Evolutionary conservation across 805 yeast species (phyloP).

Genomic region (Ogataea paraovalis): DNA sequence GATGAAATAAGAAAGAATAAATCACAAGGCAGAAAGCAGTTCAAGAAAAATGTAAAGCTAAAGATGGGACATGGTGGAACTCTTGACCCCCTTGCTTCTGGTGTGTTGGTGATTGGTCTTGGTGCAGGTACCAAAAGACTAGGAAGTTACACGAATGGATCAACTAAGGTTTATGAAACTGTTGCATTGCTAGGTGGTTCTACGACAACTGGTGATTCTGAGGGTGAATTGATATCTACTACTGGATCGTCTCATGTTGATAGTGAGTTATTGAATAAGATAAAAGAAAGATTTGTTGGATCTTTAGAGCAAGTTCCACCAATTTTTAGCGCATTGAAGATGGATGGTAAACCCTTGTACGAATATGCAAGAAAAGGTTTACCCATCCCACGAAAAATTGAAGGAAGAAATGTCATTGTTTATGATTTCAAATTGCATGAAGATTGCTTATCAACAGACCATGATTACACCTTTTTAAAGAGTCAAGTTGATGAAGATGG

Average conservation of each 20-base stretch:
- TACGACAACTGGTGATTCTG: conserved; percentile 92
- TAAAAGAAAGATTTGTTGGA: conserved; percentile 71
- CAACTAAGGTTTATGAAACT: conserved; percentile 77
- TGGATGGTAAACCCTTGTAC: conserved; percentile 90
- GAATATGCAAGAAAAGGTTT: conserved; percentile 89
- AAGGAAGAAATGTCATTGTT: conserved; percentile 67
- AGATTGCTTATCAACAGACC: conserved; percentile 53
- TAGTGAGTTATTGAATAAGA: conserved; percentile 43
- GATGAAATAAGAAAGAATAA: conserved; percentile 46
- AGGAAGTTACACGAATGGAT: conserved; percentile 64
- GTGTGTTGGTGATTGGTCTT: conserved; percentile 88
- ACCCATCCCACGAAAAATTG: conserved; percentile 81
- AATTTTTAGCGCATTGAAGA: conserved; percentile 86
- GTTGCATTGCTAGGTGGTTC: conserved; percentile 83
- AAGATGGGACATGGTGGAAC: conserved; percentile 99
- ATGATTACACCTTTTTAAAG: conserved; percentile 44
- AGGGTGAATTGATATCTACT: conserved; percentile 71
- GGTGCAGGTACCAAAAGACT: conserved; percentile 86
- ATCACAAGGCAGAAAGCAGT: conserved; percentile 41
- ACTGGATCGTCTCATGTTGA: conserved; percentile 56
- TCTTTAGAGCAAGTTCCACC: conserved; percentile 89
- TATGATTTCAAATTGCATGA: conserved; percentile 47
- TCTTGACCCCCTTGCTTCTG: conserved; percentile 92
- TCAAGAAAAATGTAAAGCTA: conserved; percentile 56
- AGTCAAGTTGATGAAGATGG: conserved; percentile 48